Conservation (phyloP, 805 yeast species). For the Kazachstania martiniae region DNA sequence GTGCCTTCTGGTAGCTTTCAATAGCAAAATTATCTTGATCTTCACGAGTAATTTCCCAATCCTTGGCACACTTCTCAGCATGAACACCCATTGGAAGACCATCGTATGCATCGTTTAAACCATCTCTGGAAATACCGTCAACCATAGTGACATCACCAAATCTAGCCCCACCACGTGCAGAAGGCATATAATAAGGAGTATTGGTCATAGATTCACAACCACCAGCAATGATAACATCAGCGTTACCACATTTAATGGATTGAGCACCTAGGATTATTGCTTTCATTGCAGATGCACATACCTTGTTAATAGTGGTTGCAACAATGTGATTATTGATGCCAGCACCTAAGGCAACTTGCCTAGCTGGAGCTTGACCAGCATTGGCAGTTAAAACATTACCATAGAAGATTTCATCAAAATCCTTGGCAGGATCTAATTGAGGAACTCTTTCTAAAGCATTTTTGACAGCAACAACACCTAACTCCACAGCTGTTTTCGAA, state of each 20-base stretch:
- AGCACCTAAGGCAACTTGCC: slow-evolving; percentile 89
- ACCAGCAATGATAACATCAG: slow-evolving; percentile 91
- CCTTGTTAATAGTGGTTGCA: slow-evolving; percentile 90
- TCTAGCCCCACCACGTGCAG: slow-evolving; percentile 80
- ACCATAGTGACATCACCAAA: slow-evolving; percentile 72
- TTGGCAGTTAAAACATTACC: slow-evolving; percentile 92
- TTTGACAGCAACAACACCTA: slow-evolving; percentile 88
- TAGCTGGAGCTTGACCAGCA: slow-evolving; percentile 95
- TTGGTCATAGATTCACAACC: slow-evolving; percentile 98
- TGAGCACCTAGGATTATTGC: slow-evolving; percentile 87
- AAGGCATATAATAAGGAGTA: slow-evolving; percentile 82
- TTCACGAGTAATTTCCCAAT: slow-evolving; percentile 66
- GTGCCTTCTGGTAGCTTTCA: slow-evolving; percentile 77
- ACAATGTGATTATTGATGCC: slow-evolving; percentile 74
- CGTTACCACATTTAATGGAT: slow-evolving; percentile 74
- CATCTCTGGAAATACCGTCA: slow-evolving; percentile 90
- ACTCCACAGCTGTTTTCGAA: slow-evolving; percentile 66
- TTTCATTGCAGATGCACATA: slow-evolving; percentile 94
- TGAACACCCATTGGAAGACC: slow-evolving; percentile 89
- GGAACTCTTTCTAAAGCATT: slow-evolving; percentile 81
- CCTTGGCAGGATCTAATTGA: slow-evolving; percentile 52
- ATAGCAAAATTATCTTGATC: slow-evolving; percentile 86
- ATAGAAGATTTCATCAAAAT: slow-evolving; percentile 81
- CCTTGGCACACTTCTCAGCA: slow-evolving; percentile 92
- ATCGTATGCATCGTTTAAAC: slow-evolving; percentile 85